phyloP scores from a whole-genome alignment of 331 rosid species.

The Prunus yedoensis region DNA sequence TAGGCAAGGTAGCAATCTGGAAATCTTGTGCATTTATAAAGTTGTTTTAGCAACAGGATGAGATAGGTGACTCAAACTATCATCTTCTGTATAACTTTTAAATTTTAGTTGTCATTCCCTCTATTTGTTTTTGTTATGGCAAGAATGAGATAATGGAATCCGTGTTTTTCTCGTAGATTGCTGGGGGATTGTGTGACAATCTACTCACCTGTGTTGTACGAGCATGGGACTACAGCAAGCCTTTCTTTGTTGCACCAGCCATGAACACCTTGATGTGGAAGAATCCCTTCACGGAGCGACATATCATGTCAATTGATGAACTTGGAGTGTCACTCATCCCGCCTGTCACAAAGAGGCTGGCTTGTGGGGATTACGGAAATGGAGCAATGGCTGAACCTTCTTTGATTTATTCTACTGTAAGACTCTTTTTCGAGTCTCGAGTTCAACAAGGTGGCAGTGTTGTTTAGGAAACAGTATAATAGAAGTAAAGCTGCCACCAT shows the following conservation, averaged over 20 bases:
- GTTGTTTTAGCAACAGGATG: not conserved
- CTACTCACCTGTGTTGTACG: constrained; percentile 68
- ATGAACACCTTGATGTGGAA: constrained; percentile 76
- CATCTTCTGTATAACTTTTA: not conserved
- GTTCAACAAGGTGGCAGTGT: constrained; percentile 33
- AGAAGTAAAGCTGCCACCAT: constrained; percentile 6
- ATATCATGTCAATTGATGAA: constrained; percentile 59
- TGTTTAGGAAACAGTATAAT: constrained; percentile 20
- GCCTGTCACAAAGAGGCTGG: constrained; percentile 50
- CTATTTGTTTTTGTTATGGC: not conserved
- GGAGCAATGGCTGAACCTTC: constrained; percentile 87
- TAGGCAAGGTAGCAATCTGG: constrained; percentile 72
- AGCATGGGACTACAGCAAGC: constrained; percentile 89
- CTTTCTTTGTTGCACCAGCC: constrained; percentile 81
- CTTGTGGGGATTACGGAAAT: constrained; percentile 49
- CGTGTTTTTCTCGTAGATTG: constrained; percentile 49
- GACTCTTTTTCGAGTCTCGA: constrained; percentile 43
- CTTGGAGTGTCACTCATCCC: constrained; percentile 74
- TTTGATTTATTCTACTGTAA: constrained; percentile 54
- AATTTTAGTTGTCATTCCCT: not conserved
- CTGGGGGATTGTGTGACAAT: constrained; percentile 77
- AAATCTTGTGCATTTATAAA: not conserved
- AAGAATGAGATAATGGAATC: not conserved
- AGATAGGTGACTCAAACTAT: not conserved
- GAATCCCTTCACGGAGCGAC: constrained; percentile 75